phyloP scores from a whole-genome alignment of 768 basidiomycete species.

The Collybia sp. region DNA sequence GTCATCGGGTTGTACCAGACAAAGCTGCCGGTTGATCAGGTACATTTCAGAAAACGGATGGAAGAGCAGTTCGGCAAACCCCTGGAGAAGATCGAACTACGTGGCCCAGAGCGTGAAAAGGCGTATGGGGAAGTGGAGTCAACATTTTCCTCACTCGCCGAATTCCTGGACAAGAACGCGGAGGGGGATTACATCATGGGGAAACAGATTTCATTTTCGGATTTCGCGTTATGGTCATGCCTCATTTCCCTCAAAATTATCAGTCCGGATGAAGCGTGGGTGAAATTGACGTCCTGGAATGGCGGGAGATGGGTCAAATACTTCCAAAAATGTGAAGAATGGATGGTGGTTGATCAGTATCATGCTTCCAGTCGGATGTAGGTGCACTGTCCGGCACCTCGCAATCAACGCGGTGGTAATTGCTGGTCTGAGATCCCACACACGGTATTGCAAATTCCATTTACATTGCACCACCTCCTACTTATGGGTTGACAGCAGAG shows the following conservation, averaged over 20 bases:
- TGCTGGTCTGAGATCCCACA: too few relatives aligned
- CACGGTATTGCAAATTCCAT: too few relatives aligned
- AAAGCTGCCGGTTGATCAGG: slow-evolving; percentile 16
- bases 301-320: slow-evolving; percentile 20
- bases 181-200: slow-evolving; percentile 15
- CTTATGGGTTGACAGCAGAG: too few relatives aligned
- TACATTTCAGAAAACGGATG: slow-evolving; percentile 10
- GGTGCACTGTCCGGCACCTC: too few relatives aligned
- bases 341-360: slow-evolving; percentile 11
- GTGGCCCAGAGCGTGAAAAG: slow-evolving; percentile 16
- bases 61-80: slow-evolving; percentile 12
- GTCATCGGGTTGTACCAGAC: slow-evolving; percentile 15
- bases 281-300: slow-evolving; percentile 18
- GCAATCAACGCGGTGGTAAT: too few relatives aligned
- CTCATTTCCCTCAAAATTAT: slow-evolving; percentile 16
- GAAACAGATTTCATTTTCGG: slow-evolving; percentile 14
- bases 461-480: too few relatives aligned
- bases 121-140: slow-evolving; percentile 16
- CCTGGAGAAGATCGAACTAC: slow-evolving; percentile 15
- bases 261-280: slow-evolving; percentile 22
- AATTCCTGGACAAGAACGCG: slow-evolving; percentile 8
- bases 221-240: slow-evolving; percentile 19
- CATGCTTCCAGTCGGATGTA: too few relatives aligned
- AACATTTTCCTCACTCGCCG: slow-evolving; percentile 8
- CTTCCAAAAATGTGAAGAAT: slow-evolving; percentile 13